phyloP scores from a whole-genome alignment of 805 yeast species.

The Tetrapisispora taiwanensis region DNA sequence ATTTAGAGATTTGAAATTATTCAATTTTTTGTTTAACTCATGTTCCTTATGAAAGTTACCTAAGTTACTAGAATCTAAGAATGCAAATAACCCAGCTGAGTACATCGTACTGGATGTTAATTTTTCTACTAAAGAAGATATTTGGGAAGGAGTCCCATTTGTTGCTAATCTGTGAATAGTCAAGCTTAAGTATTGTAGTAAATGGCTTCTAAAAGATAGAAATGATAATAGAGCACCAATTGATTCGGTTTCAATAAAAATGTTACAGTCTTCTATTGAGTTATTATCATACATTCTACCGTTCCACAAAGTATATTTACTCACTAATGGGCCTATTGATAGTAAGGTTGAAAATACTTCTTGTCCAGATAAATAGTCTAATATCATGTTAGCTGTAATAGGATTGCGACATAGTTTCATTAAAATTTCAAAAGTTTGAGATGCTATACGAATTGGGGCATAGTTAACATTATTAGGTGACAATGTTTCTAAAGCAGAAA shows the following conservation, averaged over 20 bases:
- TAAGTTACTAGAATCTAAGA: slow-evolving; percentile 61
- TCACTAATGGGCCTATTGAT: slow-evolving; percentile 44
- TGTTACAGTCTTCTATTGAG: slow-evolving; percentile 30
- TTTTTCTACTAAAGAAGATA: slow-evolving; percentile 35
- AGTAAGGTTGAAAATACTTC: slow-evolving; percentile 45
- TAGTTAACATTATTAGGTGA: slow-evolving; percentile 36
- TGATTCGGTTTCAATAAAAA: slow-evolving; percentile 23
- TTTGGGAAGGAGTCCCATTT: slow-evolving; percentile 42
- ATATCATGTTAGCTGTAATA: slow-evolving; percentile 40
- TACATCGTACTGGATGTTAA: slow-evolving; percentile 47
- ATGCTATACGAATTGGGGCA: slow-evolving; percentile 48
- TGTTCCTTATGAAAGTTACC: slow-evolving; percentile 33
- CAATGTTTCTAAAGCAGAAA: slow-evolving; percentile 36
- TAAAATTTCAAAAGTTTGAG: slow-evolving; percentile 50
- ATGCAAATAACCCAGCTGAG: slow-evolving; percentile 56
- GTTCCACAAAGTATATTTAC: slow-evolving; percentile 46
- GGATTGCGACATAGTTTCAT: slow-evolving; percentile 51
- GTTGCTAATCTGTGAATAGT: slow-evolving; percentile 53
- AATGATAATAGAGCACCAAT: slow-evolving; percentile 52
- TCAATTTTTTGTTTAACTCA: slow-evolving; percentile 7
- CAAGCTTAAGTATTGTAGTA: slow-evolving; percentile 56
- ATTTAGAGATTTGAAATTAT: slow-evolving; percentile 30
- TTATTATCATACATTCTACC: slow-evolving; percentile 31
- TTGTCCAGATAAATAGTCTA: slow-evolving; percentile 43
- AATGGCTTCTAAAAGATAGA: slow-evolving; percentile 46